These are phyloP conservation scores for Parathielavia hyrcaniae DNA, from an alignment of 495 filamentous ascomycete species.

Conservation along the genomic window DNA sequence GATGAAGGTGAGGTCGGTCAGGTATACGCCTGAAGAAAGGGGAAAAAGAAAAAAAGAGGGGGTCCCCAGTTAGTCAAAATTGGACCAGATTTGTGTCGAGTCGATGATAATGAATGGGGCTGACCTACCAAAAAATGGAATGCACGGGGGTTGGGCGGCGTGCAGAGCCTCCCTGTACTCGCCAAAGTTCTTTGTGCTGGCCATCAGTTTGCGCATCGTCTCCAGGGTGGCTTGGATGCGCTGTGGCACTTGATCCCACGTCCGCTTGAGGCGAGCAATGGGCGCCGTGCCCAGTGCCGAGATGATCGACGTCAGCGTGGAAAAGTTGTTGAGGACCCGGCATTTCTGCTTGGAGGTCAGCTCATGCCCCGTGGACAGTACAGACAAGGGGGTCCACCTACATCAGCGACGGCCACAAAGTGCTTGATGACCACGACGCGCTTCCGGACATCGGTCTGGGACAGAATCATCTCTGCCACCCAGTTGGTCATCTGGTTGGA, in stretches of 20 bases:
- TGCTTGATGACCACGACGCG: constrained; percentile 97
- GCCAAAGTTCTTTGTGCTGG: constrained; percentile 95
- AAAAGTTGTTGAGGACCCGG: constrained; percentile 89
- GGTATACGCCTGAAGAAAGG: constrained; percentile 70
- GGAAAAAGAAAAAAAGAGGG: too few relatives aligned
- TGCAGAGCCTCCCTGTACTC: constrained; percentile 92
- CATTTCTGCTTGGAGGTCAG: constrained; percentile 65
- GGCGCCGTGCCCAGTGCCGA: constrained; percentile 90
- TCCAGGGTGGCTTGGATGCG: constrained; percentile 75
- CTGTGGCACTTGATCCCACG: constrained; percentile 88
- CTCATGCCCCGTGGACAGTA: background rate
- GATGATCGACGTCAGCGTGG: constrained; percentile 96
- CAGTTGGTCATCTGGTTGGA: constrained; percentile 98
- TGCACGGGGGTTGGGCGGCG: constrained; percentile 89
- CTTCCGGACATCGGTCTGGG: constrained; percentile 87
- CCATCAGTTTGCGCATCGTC: constrained; percentile 89
- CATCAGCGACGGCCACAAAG: constrained; percentile 92
- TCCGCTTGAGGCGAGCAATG: constrained; percentile 85
- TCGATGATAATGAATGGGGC: background rate
- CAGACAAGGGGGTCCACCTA: constrained; percentile 35
- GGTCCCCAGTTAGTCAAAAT: background rate
- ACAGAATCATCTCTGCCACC: constrained; percentile 99
- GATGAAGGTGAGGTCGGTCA: constrained; percentile 97
- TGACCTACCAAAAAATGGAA: constrained; percentile 89
- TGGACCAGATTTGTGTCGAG: constrained; percentile 19